Conservation (phyloP, 1,139 yeast genomes). For the Protomyces gravidus region DNA sequence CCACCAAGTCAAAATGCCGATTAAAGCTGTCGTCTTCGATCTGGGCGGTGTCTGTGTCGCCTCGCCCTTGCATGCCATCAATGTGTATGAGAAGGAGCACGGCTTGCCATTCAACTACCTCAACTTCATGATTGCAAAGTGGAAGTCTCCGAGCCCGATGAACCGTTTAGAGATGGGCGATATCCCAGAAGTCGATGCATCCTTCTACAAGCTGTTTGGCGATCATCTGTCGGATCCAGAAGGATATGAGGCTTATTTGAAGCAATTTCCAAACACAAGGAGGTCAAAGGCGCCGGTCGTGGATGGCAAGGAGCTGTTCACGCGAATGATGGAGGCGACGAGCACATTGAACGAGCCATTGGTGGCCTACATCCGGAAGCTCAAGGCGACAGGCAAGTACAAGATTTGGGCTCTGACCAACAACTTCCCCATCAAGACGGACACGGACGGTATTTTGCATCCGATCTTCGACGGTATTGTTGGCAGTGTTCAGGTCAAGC, state of each 20-base stretch:
- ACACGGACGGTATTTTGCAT: constrained; percentile 16
- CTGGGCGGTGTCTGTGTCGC: constrained; percentile 27
- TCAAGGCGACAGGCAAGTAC: constrained; percentile 17
- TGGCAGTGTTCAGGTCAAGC: constrained; percentile 23
- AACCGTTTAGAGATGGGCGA: constrained; percentile 13
- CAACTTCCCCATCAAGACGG: constrained; percentile 11
- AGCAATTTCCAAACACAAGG: background rate
- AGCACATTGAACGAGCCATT: constrained; percentile 10
- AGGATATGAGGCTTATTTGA: constrained; percentile 22
- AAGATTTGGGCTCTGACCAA: constrained; percentile 27
- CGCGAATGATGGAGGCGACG: constrained; percentile 14
- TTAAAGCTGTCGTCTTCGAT: constrained; percentile 25
- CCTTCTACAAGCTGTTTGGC: constrained; percentile 8
- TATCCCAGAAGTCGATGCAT: constrained; percentile 5
- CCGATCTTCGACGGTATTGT: constrained; percentile 19
- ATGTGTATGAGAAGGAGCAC: constrained; percentile 11
- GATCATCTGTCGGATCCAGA: constrained; percentile 17
- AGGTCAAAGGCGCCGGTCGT: constrained; percentile 7
- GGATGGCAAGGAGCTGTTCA: constrained; percentile 10
- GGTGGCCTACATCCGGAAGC: background rate
- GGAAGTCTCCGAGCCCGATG: constrained; percentile 26
- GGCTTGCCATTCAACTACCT: constrained; percentile 18
- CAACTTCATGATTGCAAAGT: constrained; percentile 28
- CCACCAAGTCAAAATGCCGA: constrained; percentile 2
- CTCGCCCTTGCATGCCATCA: constrained; percentile 26